These are phyloP conservation scores for Paramecium sexaurelia DNA, from an alignment of 73 alveolate species.

Conservation along the genomic window DNA sequence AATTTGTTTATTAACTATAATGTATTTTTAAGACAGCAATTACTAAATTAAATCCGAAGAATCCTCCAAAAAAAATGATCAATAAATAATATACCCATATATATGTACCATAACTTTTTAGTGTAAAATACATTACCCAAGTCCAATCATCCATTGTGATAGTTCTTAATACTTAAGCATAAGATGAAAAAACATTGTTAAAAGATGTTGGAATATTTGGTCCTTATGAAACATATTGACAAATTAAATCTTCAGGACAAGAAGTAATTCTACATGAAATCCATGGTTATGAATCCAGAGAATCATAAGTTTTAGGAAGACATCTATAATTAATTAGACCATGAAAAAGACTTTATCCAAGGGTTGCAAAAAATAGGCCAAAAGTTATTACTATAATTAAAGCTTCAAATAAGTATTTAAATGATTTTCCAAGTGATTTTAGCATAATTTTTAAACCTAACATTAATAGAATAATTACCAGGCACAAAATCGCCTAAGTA, in stretches of 20 bases:
- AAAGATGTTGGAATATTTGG: not conserved
- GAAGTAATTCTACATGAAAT: not conserved
- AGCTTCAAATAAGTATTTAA: not conserved
- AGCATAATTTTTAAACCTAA: not conserved
- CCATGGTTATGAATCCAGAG: not conserved
- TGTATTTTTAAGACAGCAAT: not conserved
- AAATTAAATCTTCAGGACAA: not conserved
- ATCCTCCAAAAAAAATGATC: not conserved
- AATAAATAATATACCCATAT: not conserved
- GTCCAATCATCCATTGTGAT: slow-evolving; percentile 46
- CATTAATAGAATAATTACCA: not conserved
- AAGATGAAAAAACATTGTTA: not conserved
- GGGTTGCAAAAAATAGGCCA: not conserved
- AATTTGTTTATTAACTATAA: not conserved
- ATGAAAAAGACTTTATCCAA: not conserved
- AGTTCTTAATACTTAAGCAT: not conserved
- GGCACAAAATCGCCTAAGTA: not conserved
- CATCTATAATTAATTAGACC: slow-evolving; percentile 21
- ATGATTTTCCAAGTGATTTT: not conserved
- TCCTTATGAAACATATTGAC: not conserved
- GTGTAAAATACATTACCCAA: not conserved
- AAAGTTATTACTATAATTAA: not conserved
- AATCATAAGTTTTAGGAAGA: not conserved
- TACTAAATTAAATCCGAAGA: not conserved
- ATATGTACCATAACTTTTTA: not conserved